Conservation (phyloP, 2,329 filamentous ascomycete species). For the Stromatinia cepivora region DNA sequence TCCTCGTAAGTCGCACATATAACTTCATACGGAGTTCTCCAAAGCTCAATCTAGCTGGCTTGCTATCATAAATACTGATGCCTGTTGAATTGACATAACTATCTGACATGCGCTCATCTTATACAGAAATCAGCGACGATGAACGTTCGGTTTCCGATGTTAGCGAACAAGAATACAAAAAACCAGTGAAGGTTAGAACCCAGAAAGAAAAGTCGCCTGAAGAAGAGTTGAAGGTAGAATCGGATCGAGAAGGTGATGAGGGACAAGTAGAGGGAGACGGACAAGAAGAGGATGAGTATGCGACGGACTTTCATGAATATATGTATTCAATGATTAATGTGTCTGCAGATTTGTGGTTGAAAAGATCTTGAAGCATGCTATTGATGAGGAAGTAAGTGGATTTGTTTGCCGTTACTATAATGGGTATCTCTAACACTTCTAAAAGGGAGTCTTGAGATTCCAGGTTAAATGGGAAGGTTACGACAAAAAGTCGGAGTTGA, state of each 20-base stretch:
- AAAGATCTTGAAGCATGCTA: constrained; percentile 66
- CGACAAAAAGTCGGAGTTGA: constrained; percentile 66
- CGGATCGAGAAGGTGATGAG: constrained; percentile 41
- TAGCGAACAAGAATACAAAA: constrained; percentile 33
- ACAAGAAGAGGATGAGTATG: constrained; percentile 47
- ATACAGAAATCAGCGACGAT: constrained; percentile 37
- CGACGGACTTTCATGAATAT: constrained; percentile 27
- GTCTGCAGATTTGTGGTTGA: constrained; percentile 68
- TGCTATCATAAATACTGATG: neutral
- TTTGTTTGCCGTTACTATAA: neutral
- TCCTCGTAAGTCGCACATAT: constrained; percentile 37
- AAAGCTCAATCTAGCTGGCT: neutral
- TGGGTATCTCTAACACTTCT: constrained; percentile 19
- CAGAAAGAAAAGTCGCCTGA: constrained; percentile 31
- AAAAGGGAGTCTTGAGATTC: constrained; percentile 54
- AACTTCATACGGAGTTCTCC: neutral
- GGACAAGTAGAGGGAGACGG: constrained; percentile 44
- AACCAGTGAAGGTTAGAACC: constrained; percentile 13
- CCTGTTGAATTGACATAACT: constrained; percentile 22
- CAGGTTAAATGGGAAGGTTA: constrained; percentile 83
- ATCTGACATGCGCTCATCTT: constrained; percentile 30
- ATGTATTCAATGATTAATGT: constrained; percentile 32
- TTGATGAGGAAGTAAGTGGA: constrained; percentile 54
- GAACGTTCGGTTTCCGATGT: constrained; percentile 42
- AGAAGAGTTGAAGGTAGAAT: constrained; percentile 33